These are phyloP conservation scores for Postia placenta DNA, from an alignment of 768 basidiomycete genomes.

Conservation along the genomic window DNA sequence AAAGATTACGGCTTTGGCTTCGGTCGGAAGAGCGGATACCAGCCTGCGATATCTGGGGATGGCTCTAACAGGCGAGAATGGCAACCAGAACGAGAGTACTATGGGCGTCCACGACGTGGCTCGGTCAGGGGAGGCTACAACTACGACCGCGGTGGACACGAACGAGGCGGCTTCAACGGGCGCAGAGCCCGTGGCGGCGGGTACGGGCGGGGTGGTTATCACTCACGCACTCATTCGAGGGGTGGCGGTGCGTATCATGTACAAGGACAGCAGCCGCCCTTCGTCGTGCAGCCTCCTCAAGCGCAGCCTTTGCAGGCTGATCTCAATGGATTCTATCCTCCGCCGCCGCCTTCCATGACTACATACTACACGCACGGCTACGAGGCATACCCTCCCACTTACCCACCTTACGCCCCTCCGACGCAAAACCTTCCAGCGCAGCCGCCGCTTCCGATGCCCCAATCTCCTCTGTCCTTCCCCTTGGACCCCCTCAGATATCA, in stretches of 20 bases:
- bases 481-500: constrained; percentile 62
- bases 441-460: constrained; percentile 38
- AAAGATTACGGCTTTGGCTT: constrained; percentile 63
- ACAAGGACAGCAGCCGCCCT: constrained; percentile 12
- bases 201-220: constrained; percentile 24
- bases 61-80: constrained; percentile 22
- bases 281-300: constrained; percentile 17
- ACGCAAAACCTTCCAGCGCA: constrained; percentile 20
- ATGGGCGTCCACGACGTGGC: constrained; percentile 28
- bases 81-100: constrained; percentile 17
- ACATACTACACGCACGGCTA: constrained; percentile 19
- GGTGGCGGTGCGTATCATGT: constrained; percentile 12
- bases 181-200: constrained; percentile 19
- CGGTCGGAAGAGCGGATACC: constrained; percentile 38
- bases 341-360: constrained; percentile 12
- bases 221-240: constrained; percentile 8
- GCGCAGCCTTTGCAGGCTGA: constrained; percentile 18
- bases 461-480: constrained; percentile 43
- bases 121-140: constrained; percentile 25
- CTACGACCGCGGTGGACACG: constrained; percentile 32
- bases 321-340: constrained; percentile 16
- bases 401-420: constrained; percentile 18
- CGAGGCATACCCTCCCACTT: constrained; percentile 10
- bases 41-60: constrained; percentile 23
- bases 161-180: constrained; percentile 33